A percentile compares a stretch with the other conserved stretches of the same genome.
Conservation (phyloP, 164 flowering plant genomes). For the Piper betle region DNA sequence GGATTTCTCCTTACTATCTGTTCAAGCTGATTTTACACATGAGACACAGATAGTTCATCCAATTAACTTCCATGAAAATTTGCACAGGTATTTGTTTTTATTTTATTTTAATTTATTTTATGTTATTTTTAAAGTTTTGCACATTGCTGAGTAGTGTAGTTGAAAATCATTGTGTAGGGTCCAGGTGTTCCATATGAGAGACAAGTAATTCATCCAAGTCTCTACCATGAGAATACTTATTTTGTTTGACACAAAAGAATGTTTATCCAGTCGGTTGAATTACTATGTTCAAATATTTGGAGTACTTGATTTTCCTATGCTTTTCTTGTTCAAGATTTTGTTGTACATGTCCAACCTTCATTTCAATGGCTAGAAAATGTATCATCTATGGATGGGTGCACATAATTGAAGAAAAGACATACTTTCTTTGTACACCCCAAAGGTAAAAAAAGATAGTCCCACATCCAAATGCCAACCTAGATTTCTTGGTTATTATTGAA, state of each 20-base stretch:
- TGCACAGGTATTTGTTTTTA: constrained; percentile 52
- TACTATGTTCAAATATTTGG: neutral
- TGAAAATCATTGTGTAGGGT: neutral
- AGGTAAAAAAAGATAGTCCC: no score
- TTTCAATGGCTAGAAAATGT: no score
- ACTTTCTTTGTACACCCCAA: no score
- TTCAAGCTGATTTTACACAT: constrained; percentile 20
- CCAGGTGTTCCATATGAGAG: constrained; percentile 9
- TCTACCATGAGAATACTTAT: constrained; percentile 50
- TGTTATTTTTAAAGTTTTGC: neutral
- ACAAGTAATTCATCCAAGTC: constrained; percentile 19
- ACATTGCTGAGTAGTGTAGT: neutral
- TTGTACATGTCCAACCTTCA: neutral
- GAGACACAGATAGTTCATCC: constrained; percentile 17
- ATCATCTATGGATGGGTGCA: no score
- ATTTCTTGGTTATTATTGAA: no score
- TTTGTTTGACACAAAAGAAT: neutral
- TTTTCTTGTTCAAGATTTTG: no score
- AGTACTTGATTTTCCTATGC: neutral
- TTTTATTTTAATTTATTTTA: neutral
- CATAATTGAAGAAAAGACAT: no score
- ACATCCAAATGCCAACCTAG: no score
- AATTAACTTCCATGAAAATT: constrained; percentile 60
- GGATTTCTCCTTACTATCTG: constrained; percentile 63
- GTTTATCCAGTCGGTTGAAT: neutral